Conservation (phyloP, 352 stramenopile genomes). For the Phytophthora sojae region DNA sequence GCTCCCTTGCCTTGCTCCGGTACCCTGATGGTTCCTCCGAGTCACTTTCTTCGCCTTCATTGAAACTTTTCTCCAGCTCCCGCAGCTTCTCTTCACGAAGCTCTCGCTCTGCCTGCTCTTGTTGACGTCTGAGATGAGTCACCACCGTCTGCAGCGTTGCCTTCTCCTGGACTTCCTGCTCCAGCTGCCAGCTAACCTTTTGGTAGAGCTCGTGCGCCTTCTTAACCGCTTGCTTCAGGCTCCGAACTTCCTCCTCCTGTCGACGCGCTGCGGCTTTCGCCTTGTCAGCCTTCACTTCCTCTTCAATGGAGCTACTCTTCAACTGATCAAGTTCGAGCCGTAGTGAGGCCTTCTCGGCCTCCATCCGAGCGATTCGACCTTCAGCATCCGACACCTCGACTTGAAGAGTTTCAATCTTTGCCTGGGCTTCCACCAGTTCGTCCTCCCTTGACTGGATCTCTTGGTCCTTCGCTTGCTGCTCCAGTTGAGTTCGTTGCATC, state of each 20-base stretch:
- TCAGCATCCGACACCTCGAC: conserved; percentile 11
- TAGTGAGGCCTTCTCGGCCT: conserved; percentile 49
- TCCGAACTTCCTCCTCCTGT: conserved; percentile 66
- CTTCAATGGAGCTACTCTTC: conserved; percentile 48
- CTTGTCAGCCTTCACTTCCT: conserved; percentile 61
- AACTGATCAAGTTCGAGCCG: conserved; percentile 41
- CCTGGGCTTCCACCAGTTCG: conserved; percentile 38
- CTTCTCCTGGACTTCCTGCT: conserved; percentile 61
- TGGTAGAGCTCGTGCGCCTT: conserved; percentile 72
- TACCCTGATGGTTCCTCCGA: conserved; percentile 1
- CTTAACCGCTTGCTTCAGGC: conserved; percentile 62
- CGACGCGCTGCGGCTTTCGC: conserved; percentile 43
- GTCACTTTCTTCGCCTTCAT: conserved; percentile 20
- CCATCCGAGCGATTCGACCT: conserved; percentile 27
- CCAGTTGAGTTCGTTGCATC: conserved; percentile 19
- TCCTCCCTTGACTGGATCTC: conserved; percentile 36
- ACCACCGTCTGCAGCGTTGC: conserved; percentile 48
- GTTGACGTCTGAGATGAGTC: conserved; percentile 48
- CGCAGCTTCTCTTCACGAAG: conserved; percentile 50
- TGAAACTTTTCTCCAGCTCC: conserved; percentile 54
- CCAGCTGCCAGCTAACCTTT: conserved; percentile 59
- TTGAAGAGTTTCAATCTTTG: conserved; percentile 40
- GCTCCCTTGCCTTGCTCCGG: background rate
- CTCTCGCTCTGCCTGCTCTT: conserved; percentile 49
- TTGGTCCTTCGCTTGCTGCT: conserved; percentile 36